Conservation (phyloP, 257 asterid species). For the Nicotiana attenuata region DNA sequence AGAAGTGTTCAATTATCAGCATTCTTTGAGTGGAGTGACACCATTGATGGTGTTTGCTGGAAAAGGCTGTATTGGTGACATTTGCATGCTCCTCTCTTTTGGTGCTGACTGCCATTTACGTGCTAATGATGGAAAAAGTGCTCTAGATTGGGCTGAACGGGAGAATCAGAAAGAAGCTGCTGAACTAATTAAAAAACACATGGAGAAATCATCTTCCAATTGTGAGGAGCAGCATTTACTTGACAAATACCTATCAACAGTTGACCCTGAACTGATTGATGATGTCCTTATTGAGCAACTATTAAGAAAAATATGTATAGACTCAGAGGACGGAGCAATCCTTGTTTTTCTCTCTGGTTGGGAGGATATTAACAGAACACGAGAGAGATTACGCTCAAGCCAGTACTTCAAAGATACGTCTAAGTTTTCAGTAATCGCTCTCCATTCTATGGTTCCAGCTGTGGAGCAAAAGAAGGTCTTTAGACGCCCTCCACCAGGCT, state of each 20-base stretch:
- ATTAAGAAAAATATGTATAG: slow-evolving; percentile 59
- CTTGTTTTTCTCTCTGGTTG: slow-evolving; percentile 94
- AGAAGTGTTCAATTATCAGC: slow-evolving; percentile 57
- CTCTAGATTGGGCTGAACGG: slow-evolving; percentile 66
- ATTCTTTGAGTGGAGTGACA: slow-evolving; percentile 65
- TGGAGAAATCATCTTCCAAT: slow-evolving; percentile 39
- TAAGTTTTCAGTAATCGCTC: slow-evolving; percentile 52
- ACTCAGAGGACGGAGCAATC: slow-evolving; percentile 73
- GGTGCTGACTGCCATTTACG: slow-evolving; percentile 59
- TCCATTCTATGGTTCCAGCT: slow-evolving; percentile 86
- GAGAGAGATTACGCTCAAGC: slow-evolving; percentile 52
- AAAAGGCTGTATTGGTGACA: slow-evolving; percentile 69
- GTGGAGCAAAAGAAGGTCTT: slow-evolving; percentile 82
- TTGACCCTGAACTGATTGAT: slow-evolving; percentile 66
- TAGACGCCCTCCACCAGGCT: slow-evolving; percentile 55
- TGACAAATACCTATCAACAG: slow-evolving; percentile 64
- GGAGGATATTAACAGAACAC: slow-evolving; percentile 75
- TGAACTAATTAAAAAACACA: slow-evolving; percentile 54
- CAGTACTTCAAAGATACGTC: slow-evolving; percentile 60
- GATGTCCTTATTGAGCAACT: slow-evolving; percentile 75
- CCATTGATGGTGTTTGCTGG: slow-evolving; percentile 85
- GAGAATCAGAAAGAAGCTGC: slow-evolving; percentile 54
- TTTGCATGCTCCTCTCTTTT: slow-evolving; percentile 83
- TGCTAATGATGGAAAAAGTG: slow-evolving; percentile 56
- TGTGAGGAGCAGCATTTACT: slow-evolving; percentile 51